A percentile compares a stretch with the other conserved stretches of the same genome.
These are phyloP conservation scores for Lactarius psammicola DNA, from an alignment of 768 basidiomycete genomes.

Conservation along the genomic window DNA sequence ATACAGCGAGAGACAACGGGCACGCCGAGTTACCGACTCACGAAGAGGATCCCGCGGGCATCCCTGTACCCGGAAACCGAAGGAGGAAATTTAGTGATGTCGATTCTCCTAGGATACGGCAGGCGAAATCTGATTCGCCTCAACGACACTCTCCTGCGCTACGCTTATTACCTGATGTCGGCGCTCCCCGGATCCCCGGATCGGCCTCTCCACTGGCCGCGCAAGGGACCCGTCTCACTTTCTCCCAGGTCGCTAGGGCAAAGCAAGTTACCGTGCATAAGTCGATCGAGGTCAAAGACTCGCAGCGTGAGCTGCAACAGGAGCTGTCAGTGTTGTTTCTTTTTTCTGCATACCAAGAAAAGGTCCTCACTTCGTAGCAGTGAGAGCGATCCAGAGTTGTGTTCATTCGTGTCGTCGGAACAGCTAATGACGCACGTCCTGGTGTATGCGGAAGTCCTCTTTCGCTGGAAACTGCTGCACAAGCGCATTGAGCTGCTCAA, in stretches of 20 bases:
- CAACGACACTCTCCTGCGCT: neutral
- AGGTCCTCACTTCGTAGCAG: neutral
- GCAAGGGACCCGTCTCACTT: slow-evolving; percentile 38
- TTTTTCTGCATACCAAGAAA: neutral
- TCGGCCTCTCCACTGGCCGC: slow-evolving; percentile 4
- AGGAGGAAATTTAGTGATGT: slow-evolving; percentile 18
- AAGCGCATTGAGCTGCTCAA: slow-evolving; percentile 76
- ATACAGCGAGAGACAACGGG: slow-evolving; percentile 43
- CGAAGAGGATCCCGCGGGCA: slow-evolving; percentile 26
- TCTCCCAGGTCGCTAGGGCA: slow-evolving; percentile 43
- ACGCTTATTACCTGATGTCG: slow-evolving; percentile 57
- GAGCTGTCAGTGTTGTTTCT: slow-evolving; percentile 17
- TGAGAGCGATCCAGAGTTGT: slow-evolving; percentile 2
- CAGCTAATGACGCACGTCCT: slow-evolving; percentile 56
- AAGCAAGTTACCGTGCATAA: slow-evolving; percentile 38
- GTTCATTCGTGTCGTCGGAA: slow-evolving; percentile 32
- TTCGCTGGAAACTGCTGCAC: slow-evolving; percentile 66
- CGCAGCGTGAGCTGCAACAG: slow-evolving; percentile 27
- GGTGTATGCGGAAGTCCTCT: slow-evolving; percentile 72
- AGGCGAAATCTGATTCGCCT: slow-evolving; percentile 17
- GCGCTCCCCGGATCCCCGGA: slow-evolving; percentile 13
- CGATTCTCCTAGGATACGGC: slow-evolving; percentile 9
- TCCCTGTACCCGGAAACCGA: slow-evolving; percentile 36
- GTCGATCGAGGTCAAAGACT: slow-evolving; percentile 39
- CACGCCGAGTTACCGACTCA: slow-evolving; percentile 31